Percentiles rank a stretch among this genome's conserved stretches.
These are phyloP conservation scores for Apodospora peruviana DNA, from an alignment of 495 filamentous ascomycete species.

Conservation along the genomic window DNA sequence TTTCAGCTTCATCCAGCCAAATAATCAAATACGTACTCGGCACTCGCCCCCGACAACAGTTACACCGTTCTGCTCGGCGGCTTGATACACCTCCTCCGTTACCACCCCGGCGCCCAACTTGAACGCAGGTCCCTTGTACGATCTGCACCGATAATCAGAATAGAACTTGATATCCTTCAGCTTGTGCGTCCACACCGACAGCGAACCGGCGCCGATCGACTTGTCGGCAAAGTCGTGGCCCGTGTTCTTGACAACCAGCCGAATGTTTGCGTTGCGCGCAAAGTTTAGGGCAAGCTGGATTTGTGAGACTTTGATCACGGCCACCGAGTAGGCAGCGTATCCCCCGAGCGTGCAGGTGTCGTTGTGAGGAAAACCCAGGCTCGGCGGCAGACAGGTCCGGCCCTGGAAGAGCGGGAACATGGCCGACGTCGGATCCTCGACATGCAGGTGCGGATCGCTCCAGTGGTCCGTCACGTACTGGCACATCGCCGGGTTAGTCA, in stretches of 20 bases:
- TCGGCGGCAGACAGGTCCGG: slow-evolving; percentile 38
- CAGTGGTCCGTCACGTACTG: slow-evolving; percentile 25
- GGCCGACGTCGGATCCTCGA: slow-evolving; percentile 41
- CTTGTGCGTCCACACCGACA: slow-evolving; percentile 61
- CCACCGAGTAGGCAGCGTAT: slow-evolving; percentile 54
- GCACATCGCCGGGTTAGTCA: slow-evolving; percentile 39
- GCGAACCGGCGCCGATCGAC: slow-evolving; percentile 43
- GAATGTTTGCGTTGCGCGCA: slow-evolving; percentile 51
- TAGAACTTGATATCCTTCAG: slow-evolving; percentile 46
- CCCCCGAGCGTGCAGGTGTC: slow-evolving; percentile 54
- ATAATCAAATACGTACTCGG: slow-evolving; percentile 13
- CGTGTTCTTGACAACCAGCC: slow-evolving; percentile 63
- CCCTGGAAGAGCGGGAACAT: slow-evolving; percentile 46
- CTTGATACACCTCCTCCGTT: slow-evolving; percentile 39
- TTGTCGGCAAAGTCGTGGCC: slow-evolving; percentile 56
- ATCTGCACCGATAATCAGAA: slow-evolving; percentile 18
- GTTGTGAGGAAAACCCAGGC: slow-evolving; percentile 32
- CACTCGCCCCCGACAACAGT: slow-evolving; percentile 47
- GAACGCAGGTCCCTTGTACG: slow-evolving; percentile 40
- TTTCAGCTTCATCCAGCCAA: neutral
- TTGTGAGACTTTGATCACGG: slow-evolving; percentile 50
- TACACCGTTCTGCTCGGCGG: slow-evolving; percentile 32
- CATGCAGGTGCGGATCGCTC: slow-evolving; percentile 25
- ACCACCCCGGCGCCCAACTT: slow-evolving; percentile 45
- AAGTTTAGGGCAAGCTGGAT: slow-evolving; percentile 58